These are phyloP conservation scores for Acrodontium crateriforme DNA, from an alignment of 2,329 filamentous ascomycete species.

Conservation along the genomic window DNA sequence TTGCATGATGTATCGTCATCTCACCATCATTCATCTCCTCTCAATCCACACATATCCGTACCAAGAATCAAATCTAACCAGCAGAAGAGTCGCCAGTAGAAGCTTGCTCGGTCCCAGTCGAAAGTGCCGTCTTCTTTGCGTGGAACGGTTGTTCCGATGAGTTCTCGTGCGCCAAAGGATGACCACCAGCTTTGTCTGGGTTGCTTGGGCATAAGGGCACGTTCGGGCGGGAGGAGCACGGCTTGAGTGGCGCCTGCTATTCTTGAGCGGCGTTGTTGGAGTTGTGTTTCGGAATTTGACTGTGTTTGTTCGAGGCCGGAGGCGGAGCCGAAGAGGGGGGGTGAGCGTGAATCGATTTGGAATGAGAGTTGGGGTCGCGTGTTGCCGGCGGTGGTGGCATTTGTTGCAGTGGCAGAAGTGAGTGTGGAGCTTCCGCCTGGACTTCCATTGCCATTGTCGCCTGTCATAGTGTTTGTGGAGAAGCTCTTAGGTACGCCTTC, in stretches of 20 bases:
- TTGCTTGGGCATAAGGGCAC: slow-evolving; percentile 35
- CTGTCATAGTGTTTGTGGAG: slow-evolving; percentile 18
- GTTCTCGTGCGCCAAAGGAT: slow-evolving; percentile 33
- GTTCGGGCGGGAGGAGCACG: slow-evolving; percentile 29
- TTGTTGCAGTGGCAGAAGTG: slow-evolving; percentile 14
- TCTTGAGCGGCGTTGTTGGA: slow-evolving; percentile 16
- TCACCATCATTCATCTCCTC: slow-evolving; percentile 28
- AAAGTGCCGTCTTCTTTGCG: slow-evolving; percentile 61
- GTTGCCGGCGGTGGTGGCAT: not conserved
- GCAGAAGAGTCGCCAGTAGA: slow-evolving; percentile 49
- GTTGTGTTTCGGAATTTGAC: slow-evolving; percentile 1
- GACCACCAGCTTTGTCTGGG: slow-evolving; percentile 17
- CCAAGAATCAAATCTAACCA: slow-evolving; percentile 42
- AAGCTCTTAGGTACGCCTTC: slow-evolving; percentile 16
- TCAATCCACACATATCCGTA: slow-evolving; percentile 48
- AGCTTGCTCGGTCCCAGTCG: slow-evolving; percentile 52
- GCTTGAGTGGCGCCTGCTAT: slow-evolving; percentile 26
- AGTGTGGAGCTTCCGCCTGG: slow-evolving; percentile 23
- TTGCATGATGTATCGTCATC: too few species aligned
- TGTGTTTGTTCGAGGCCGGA: not conserved
- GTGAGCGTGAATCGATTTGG: too few species aligned
- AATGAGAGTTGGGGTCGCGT: too few species aligned
- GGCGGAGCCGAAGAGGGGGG: not conserved
- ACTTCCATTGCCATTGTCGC: slow-evolving; percentile 11
- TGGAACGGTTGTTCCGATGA: slow-evolving; percentile 66